phyloP scores from a whole-genome alignment of 2,329 filamentous ascomycete species.

The Ambrosiella beaveri region DNA sequence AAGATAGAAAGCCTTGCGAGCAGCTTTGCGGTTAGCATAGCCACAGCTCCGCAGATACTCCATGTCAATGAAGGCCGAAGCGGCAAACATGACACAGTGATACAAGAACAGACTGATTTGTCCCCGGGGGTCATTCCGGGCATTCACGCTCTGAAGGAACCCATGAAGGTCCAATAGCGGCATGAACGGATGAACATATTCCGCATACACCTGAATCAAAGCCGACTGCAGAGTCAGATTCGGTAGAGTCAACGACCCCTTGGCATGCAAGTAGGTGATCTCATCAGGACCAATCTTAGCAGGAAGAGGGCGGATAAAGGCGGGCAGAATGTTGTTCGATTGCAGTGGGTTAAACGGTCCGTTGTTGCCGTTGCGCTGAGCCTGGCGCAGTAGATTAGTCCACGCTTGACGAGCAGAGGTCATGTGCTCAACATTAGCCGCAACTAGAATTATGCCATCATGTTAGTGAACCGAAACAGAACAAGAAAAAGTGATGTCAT shows the following conservation, averaged over 20 bases:
- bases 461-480: slow-evolving; percentile 18
- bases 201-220: slow-evolving; percentile 63
- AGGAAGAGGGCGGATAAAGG: slow-evolving; percentile 66
- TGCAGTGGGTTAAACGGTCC: slow-evolving; percentile 14
- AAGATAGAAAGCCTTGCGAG: slow-evolving; percentile 75
- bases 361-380: background rate
- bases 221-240: slow-evolving; percentile 55
- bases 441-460: background rate
- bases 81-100: slow-evolving; percentile 89
- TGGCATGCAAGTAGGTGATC: slow-evolving; percentile 63
- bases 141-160: slow-evolving; percentile 42
- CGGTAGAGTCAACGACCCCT: slow-evolving; percentile 70
- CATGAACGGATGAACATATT: slow-evolving; percentile 91
- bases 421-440: slow-evolving; percentile 9
- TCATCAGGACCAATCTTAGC: slow-evolving; percentile 63
- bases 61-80: slow-evolving; percentile 74
- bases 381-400: slow-evolving; percentile 9
- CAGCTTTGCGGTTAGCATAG: slow-evolving; percentile 59
- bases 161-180: slow-evolving; percentile 58
- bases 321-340: slow-evolving; percentile 29
- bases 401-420: slow-evolving; percentile 9
- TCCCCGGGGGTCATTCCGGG: slow-evolving; percentile 49
- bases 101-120: slow-evolving; percentile 74
- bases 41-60: slow-evolving; percentile 59
- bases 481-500: background rate